Evolutionary conservation across 768 basidiomycete genomes (phyloP).

Genomic region (Leccinum barrowsii): DNA sequence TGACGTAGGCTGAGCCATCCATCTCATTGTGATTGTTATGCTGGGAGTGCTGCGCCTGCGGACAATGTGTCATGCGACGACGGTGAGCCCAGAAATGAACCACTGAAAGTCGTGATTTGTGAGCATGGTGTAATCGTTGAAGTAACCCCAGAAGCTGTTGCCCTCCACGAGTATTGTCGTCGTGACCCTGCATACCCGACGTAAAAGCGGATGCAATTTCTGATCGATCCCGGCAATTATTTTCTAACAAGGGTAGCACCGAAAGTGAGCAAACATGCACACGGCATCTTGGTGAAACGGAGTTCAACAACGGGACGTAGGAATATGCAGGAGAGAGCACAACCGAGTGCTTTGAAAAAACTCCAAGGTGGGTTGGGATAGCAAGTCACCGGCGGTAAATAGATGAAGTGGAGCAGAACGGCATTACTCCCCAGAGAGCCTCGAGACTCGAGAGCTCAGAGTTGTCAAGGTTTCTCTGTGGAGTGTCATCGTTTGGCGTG

Average conservation of each 20-base stretch:
- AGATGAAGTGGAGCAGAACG: background rate
- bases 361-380: background rate
- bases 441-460: background rate
- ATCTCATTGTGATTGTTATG: slow-evolving; percentile 15
- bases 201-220: background rate
- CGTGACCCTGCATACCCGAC: no score
- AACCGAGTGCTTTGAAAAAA: background rate
- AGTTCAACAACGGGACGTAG: background rate
- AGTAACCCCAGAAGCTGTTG: slow-evolving; percentile 13
- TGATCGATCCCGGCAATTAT: slow-evolving; percentile 33
- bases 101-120: slow-evolving; percentile 19
- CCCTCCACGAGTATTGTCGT: background rate
- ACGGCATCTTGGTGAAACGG: background rate
- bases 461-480: background rate
- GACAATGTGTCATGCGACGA: background rate
- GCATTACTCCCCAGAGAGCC: background rate
- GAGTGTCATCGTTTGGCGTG: background rate
- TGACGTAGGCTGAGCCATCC: slow-evolving; percentile 36
- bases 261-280: slow-evolving; percentile 6
- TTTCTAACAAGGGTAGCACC: slow-evolving; percentile 37
- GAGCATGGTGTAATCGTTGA: slow-evolving; percentile 20
- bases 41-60: slow-evolving; percentile 27
- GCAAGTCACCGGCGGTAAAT: background rate
- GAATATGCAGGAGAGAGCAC: background rate
- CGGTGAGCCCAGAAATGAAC: background rate